A percentile compares a stretch with the other conserved stretches of the same genome.
Conservation (phyloP, 495 filamentous ascomycete genomes). For the Xylaria longipes region DNA sequence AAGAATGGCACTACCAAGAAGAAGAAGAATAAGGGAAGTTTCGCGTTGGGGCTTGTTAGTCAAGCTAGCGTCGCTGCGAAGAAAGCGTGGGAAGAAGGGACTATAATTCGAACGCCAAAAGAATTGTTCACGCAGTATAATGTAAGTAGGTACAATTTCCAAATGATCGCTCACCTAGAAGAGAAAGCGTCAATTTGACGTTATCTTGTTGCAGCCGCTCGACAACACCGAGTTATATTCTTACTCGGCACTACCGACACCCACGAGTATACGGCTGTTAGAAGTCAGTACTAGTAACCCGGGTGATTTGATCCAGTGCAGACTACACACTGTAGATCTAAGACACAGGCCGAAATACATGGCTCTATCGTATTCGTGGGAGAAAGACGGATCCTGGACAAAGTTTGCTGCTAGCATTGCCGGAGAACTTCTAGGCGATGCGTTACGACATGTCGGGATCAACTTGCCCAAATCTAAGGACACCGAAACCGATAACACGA, state of each 20-base stretch:
- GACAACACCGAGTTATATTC: not conserved
- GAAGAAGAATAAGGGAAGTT: constrained; percentile 11
- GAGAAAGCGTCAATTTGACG: too few relatives aligned
- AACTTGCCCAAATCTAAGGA: not conserved
- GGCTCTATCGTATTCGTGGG: constrained; percentile 5
- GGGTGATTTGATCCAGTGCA: constrained; percentile 1
- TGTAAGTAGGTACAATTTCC: not conserved
- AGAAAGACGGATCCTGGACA: too few relatives aligned
- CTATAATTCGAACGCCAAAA: not conserved
- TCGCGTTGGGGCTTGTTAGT: not conserved
- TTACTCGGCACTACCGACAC: not conserved
- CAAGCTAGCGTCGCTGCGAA: not conserved
- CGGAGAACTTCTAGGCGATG: too few relatives aligned
- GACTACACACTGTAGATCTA: not conserved
- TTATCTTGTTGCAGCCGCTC: not conserved
- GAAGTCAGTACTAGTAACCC: not conserved
- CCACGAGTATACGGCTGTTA: not conserved
- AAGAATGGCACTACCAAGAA: not conserved
- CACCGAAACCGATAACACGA: not conserved
- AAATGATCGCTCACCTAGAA: not conserved
- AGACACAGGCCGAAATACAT: not conserved
- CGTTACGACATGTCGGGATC: too few relatives aligned
- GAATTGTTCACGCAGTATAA: not conserved
- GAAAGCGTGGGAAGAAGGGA: constrained; percentile 1
- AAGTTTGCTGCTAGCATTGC: too few relatives aligned